Percentiles rank a stretch among this genome's conserved stretches.
These are phyloP conservation scores for Ophiocordyceps camponoti-saundersi DNA, from an alignment of 2,329 filamentous ascomycete species.

Conservation along the genomic window DNA sequence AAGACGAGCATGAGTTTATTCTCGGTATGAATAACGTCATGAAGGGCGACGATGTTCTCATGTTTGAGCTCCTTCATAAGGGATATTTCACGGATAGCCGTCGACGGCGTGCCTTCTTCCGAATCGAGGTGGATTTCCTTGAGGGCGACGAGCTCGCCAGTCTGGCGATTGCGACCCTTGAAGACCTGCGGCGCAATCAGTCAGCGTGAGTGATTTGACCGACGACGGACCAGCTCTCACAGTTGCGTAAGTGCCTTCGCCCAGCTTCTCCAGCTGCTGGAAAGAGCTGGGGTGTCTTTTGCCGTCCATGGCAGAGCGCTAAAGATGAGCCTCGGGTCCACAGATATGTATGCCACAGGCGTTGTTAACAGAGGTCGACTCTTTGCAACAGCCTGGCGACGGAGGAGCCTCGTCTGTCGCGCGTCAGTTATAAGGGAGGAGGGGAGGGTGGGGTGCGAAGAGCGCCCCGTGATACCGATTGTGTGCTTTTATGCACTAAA, in stretches of 20 bases:
- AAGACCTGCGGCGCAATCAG: slow-evolving; percentile 50
- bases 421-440: background rate
- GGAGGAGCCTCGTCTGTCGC: background rate
- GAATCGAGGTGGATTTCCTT: slow-evolving; percentile 99
- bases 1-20: slow-evolving; percentile 99
- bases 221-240: slow-evolving; percentile 31
- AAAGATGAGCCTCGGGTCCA: background rate
- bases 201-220: slow-evolving; percentile 4
- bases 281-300: slow-evolving; percentile 91
- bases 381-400: background rate
- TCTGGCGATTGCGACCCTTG: slow-evolving; percentile 94
- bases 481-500: background rate
- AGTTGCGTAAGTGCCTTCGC: slow-evolving; percentile 96
- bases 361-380: background rate
- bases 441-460: background rate
- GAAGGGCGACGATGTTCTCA: slow-evolving; percentile 90
- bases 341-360: too few relatives aligned
- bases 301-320: slow-evolving; percentile 54
- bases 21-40: slow-evolving; percentile 98
- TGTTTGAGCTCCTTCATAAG: slow-evolving; percentile 99
- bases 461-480: background rate
- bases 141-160: slow-evolving; percentile 85
- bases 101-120: slow-evolving; percentile 93
- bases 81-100: slow-evolving; percentile 94
- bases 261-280: slow-evolving; percentile 97